Evolutionary conservation across 192 early-diverging fungal genomes (phyloP).

Genomic region (Gonapodya prolifera): DNA sequence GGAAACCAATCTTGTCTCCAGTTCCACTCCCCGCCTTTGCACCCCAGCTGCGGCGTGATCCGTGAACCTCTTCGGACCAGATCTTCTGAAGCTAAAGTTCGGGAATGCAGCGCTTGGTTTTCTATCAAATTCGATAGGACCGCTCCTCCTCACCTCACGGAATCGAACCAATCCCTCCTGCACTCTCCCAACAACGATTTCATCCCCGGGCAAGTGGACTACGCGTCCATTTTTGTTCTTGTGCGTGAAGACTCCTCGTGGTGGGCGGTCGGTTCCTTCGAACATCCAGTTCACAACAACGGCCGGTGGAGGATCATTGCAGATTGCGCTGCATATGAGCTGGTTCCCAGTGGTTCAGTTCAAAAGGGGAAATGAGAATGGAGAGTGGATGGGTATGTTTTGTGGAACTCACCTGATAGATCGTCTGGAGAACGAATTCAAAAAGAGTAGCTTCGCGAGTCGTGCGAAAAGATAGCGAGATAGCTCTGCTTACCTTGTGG

Average conservation of each 20-base stretch:
- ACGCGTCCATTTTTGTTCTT: background rate
- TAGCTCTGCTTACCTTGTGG: too few relatives aligned
- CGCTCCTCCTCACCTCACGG: background rate
- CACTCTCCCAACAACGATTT: constrained; percentile 1
- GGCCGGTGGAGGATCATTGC: constrained; percentile 1
- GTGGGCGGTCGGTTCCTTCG: background rate
- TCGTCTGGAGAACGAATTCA: too few relatives aligned
- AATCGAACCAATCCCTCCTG: background rate
- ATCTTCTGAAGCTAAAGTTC: background rate
- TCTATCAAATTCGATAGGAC: too few relatives aligned
- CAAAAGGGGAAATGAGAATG: background rate
- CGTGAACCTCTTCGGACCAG: background rate
- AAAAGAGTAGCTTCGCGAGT: too few relatives aligned
- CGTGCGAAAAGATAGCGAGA: too few relatives aligned
- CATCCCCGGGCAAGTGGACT: background rate
- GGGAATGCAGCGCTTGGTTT: too few relatives aligned
- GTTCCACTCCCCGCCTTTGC: background rate
- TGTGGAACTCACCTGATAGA: background rate
- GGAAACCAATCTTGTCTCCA: background rate
- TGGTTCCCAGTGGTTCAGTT: background rate
- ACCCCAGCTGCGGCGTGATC: background rate
- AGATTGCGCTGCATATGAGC: background rate
- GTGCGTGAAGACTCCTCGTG: background rate
- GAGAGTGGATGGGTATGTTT: background rate
- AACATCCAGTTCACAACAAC: background rate